Conservation (phyloP, 2,329 filamentous ascomycete genomes). For the Cryphonectria nitschkei region DNA sequence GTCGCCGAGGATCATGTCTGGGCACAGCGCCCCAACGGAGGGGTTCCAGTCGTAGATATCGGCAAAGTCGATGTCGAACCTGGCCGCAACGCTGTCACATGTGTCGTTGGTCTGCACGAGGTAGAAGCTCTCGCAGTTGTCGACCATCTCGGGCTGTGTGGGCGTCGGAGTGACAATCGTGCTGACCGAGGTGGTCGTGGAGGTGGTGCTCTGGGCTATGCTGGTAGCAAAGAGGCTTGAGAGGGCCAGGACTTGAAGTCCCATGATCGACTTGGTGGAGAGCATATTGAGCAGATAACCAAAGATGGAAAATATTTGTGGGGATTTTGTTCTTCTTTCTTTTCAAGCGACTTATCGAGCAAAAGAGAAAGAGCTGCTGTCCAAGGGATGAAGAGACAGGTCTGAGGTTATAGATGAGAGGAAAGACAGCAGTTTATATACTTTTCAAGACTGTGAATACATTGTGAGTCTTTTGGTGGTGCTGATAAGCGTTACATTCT, state of each 20-base stretch:
- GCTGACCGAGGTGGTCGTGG: conserved; percentile 5
- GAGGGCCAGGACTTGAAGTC: conserved; percentile 3
- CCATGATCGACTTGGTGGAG: background rate
- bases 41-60: conserved; percentile 7
- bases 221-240: background rate
- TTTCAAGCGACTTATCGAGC: background rate
- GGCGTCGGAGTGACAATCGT: conserved; percentile 13
- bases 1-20: background rate
- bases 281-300: background rate
- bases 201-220: conserved; percentile 1
- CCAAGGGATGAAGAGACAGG: background rate
- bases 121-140: conserved; percentile 12
- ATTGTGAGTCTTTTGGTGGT: background rate
- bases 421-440: background rate
- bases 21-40: background rate
- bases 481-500: background rate
- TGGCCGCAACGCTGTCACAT: background rate
- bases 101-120: conserved; percentile 11
- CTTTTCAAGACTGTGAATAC: background rate
- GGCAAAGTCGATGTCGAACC: background rate
- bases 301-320: background rate
- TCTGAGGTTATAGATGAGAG: background rate
- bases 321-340: background rate
- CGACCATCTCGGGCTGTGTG: conserved; percentile 15
- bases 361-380: background rate